Conservation (phyloP, 2,329 filamentous ascomycete genomes). For the Aspergillus phoenicis region DNA sequence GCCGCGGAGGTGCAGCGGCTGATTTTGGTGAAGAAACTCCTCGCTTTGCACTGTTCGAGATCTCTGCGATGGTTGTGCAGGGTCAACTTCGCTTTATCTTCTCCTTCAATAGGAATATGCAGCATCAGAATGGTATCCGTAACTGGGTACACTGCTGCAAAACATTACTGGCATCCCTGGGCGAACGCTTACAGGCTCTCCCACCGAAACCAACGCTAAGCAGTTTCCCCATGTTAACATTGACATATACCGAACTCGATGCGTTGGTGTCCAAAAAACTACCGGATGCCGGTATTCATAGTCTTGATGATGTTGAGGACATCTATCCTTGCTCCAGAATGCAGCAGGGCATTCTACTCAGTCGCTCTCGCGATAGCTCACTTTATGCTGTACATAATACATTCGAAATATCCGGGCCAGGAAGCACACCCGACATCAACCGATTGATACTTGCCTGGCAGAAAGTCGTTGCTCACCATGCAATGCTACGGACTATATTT, state of each 20-base stretch:
- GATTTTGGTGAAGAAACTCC: conserved; percentile 50
- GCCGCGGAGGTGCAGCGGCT: conserved; percentile 48
- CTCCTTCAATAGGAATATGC: conserved; percentile 54
- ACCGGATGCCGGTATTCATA: conserved; percentile 37
- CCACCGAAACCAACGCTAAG: conserved; percentile 40
- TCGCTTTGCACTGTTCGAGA: conserved; percentile 55
- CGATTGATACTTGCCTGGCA: conserved; percentile 35
- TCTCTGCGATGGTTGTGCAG: conserved; percentile 53
- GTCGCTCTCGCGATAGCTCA: conserved; percentile 34
- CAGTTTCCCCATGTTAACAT: conserved; percentile 50
- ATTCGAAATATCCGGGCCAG: conserved; percentile 34
- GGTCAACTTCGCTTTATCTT: conserved; percentile 53
- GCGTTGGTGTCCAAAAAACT: conserved; percentile 41
- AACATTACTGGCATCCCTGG: conserved; percentile 34
- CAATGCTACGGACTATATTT: conserved; percentile 43
- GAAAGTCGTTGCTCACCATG: conserved; percentile 34
- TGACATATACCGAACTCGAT: conserved; percentile 47
- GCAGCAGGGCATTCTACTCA: conserved; percentile 42
- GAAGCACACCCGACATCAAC: conserved; percentile 29
- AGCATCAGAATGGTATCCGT: conserved; percentile 47
- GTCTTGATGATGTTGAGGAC: conserved; percentile 45
- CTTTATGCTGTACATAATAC: conserved; percentile 44
- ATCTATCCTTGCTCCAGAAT: conserved; percentile 44
- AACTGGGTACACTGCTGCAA: conserved; percentile 48
- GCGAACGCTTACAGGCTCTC: conserved; percentile 29